Base-by-base conservation (phyloP, 2,329 filamentous ascomycete genomes). In the Fonsecaea pugnacius region DNA sequence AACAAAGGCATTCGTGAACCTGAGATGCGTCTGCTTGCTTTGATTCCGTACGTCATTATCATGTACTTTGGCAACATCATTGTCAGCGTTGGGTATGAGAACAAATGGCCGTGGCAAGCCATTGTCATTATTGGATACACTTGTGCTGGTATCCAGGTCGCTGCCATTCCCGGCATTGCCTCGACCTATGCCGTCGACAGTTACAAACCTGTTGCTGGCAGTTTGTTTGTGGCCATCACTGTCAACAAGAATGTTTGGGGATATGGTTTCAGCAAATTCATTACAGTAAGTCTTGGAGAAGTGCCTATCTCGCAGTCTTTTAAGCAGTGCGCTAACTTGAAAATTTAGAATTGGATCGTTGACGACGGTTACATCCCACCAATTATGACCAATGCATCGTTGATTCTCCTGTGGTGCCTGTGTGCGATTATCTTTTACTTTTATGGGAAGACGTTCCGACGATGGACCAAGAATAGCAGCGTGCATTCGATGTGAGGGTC, bases 241-340 rank as follows among this genome's bases (percentile, higher is more conserved):
- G 84, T 88, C 52, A 86, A 87, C 70, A 88, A 88, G 77, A 88
- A 88, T 62, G 60, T 87, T 0, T 87, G 84, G 84, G 85, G 86
- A 0, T 88, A 87, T 71, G 85, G 85, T 0, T 84, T 87, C 68
- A 77, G 77, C 56, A 83, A 84, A 60, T 85, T 84, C 67, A 82
- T 85, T 64, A 85, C 82, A 0, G 55, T 58, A 50, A 33, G 54
- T 57, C 14, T 4, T 24, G n/a, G n/a, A n/a, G n/a, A n/a, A n/a
- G n/a, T n/a, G n/a, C n/a, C n/a, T n/a, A n/a, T n/a, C n/a, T n/a
- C n/a, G n/a, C n/a, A n/a, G n/a, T n/a, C n/a, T n/a, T n/a, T n/a
- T n/a, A n/a, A n/a, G n/a, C n/a, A n/a, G n/a, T n/a, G 7, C 30
- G 27, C 55, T 58, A 32, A 58, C 55, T 2, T 16, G 4, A 4